These are phyloP conservation scores for Fulvia fulva DNA, from an alignment of 2,329 filamentous ascomycete genomes.

Conservation along the genomic window DNA sequence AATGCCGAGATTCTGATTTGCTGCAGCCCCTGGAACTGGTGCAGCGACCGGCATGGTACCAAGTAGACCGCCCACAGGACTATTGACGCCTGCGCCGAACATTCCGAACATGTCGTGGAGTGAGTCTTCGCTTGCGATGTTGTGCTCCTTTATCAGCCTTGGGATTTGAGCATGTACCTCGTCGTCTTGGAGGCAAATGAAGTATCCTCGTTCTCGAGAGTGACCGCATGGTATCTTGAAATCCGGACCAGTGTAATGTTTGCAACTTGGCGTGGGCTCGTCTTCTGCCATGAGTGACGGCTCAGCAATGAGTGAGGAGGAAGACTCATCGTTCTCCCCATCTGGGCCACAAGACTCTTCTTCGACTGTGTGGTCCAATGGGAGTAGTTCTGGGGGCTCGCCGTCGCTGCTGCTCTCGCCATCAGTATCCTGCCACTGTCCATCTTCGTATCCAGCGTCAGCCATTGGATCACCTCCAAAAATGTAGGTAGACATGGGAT, in stretches of 20 bases:
- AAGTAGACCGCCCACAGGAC: background rate
- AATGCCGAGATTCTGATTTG: background rate
- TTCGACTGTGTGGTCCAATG: background rate
- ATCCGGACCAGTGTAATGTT: conserved; percentile 1
- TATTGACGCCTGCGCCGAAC: background rate
- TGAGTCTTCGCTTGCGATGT: conserved; percentile 5
- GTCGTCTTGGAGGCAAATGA: conserved; percentile 19
- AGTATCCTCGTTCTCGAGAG: conserved; percentile 20
- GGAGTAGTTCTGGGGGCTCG: background rate
- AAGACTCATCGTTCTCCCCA: background rate
- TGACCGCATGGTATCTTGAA: conserved; percentile 8
- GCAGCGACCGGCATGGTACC: background rate
- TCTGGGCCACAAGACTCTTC: background rate
- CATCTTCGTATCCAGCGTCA: background rate
- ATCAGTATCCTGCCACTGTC: background rate
- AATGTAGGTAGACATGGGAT: background rate
- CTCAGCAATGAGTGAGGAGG: background rate
- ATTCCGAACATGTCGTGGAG: background rate
- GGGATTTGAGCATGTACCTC: conserved; percentile 18
- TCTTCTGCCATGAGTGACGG: background rate
- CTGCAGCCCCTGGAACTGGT: background rate
- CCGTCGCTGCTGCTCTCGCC: background rate
- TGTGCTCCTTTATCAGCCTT: conserved; percentile 25
- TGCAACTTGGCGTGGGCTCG: background rate
- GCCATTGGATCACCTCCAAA: background rate